These are phyloP conservation scores for Lanmaoa pseudosensibilis DNA, from an alignment of 768 basidiomycete species.

Conservation along the genomic window DNA sequence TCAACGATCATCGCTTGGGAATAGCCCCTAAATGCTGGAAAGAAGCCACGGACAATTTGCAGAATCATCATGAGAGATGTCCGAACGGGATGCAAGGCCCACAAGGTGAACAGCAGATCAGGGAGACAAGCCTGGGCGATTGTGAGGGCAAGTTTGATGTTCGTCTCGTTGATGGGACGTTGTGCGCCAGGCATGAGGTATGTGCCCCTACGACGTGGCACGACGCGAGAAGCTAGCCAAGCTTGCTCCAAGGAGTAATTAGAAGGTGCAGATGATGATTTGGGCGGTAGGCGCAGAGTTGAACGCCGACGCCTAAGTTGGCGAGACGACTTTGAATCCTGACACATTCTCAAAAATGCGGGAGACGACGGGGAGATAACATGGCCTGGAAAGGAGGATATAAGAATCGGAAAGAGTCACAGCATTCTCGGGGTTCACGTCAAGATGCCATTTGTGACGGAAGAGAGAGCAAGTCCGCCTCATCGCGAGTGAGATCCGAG, in stretches of 20 bases:
- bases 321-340: conserved; percentile 23
- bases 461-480: conserved; percentile 26
- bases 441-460: conserved; percentile 20
- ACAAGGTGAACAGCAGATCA: conserved; percentile 51
- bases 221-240: conserved; percentile 58
- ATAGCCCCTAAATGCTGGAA: conserved; percentile 82
- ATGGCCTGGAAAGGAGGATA: conserved; percentile 23
- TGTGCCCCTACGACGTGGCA: conserved; percentile 46
- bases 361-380: conserved; percentile 16
- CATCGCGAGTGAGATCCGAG: conserved; percentile 34
- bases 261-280: not conserved
- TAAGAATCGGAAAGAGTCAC: conserved; percentile 32
- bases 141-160: conserved; percentile 55
- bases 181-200: conserved; percentile 66
- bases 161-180: conserved; percentile 57
- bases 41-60: conserved; percentile 69
- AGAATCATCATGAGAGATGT: conserved; percentile 69
- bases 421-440: conserved; percentile 36
- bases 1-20: conserved; percentile 85
- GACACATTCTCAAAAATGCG: conserved; percentile 24
- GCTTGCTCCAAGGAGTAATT: conserved; percentile 39
- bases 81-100: conserved; percentile 63
- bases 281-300: conserved; percentile 1
- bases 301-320: conserved; percentile 21
- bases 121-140: conserved; percentile 55